Evolutionary conservation across 2,329 filamentous ascomycete genomes (phyloP).

Genomic region (Arthrobotrys sinensis): DNA sequence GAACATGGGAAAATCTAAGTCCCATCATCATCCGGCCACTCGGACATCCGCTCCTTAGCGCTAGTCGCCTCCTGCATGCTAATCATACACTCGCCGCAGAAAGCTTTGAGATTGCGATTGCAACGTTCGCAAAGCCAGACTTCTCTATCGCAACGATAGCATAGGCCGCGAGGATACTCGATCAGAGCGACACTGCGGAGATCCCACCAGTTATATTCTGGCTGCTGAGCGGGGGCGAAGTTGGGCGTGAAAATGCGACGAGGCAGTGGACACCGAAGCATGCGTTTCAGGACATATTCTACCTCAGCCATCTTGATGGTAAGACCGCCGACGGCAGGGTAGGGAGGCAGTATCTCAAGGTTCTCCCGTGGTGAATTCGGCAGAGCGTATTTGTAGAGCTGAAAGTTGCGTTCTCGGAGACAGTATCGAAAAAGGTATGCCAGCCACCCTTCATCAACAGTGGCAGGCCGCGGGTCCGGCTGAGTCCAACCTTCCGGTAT

Average conservation of each 20-base stretch:
- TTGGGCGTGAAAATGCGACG: constrained; percentile 38
- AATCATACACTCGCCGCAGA: constrained; percentile 56
- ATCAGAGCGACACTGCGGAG: constrained; percentile 43
- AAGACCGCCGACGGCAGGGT: constrained; percentile 25
- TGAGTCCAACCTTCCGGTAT: constrained; percentile 70
- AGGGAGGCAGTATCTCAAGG: constrained; percentile 30
- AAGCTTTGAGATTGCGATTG: constrained; percentile 52
- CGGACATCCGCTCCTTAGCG: constrained; percentile 11
- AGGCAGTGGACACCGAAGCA: constrained; percentile 53
- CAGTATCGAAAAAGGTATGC: constrained; percentile 53
- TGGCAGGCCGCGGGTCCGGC: constrained; percentile 10
- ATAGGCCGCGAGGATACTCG: constrained; percentile 48
- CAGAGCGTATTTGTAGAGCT: constrained; percentile 27
- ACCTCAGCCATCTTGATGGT: constrained; percentile 39
- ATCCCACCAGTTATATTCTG: constrained; percentile 49
- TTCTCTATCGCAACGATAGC: constrained; percentile 42
- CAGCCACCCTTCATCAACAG: constrained; percentile 37
- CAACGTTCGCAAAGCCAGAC: constrained; percentile 55
- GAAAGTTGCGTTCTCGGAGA: constrained; percentile 51
- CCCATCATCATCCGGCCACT: not conserved
- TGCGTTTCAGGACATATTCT: constrained; percentile 48
- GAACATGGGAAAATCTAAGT: not conserved
- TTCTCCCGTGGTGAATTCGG: constrained; percentile 41
- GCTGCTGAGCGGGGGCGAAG: constrained; percentile 7
- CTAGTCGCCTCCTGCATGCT: constrained; percentile 27